These are phyloP conservation scores for Wallacemonas sp. DNA, from an alignment of 208 protist genomes.

Conservation along the genomic window DNA sequence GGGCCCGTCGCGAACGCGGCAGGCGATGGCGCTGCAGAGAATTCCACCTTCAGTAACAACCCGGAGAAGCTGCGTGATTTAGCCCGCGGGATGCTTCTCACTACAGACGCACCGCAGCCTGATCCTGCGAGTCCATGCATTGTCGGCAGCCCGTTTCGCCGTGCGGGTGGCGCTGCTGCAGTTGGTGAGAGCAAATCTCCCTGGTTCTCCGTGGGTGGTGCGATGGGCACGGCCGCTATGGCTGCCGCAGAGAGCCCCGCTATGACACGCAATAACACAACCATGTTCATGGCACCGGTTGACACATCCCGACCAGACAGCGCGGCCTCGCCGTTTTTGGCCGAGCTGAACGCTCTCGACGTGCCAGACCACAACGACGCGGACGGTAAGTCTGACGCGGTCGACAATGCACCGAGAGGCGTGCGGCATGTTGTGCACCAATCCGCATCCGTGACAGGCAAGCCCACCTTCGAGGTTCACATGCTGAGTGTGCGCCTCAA, in stretches of 20 bases:
- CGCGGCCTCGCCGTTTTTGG: neutral
- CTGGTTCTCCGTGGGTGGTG: neutral
- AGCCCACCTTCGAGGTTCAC: neutral
- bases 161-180: neutral
- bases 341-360: neutral
- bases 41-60: neutral
- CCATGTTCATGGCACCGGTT: no score
- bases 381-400: neutral
- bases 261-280: neutral
- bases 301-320: neutral
- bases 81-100: neutral
- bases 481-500: neutral
- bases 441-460: neutral
- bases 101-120: neutral
- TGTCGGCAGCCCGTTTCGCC: no score
- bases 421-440: constrained; percentile 6
- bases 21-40: neutral
- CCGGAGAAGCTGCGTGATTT: neutral
- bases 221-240: neutral
- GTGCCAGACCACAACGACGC: neutral
- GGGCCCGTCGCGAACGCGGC: no score
- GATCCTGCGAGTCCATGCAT: neutral
- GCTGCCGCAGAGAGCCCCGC: neutral
- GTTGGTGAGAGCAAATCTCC: neutral
- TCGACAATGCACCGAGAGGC: neutral